Conservation (phyloP, 495 filamentous ascomycete genomes). For the Parachaetomium inaequale region DNA sequence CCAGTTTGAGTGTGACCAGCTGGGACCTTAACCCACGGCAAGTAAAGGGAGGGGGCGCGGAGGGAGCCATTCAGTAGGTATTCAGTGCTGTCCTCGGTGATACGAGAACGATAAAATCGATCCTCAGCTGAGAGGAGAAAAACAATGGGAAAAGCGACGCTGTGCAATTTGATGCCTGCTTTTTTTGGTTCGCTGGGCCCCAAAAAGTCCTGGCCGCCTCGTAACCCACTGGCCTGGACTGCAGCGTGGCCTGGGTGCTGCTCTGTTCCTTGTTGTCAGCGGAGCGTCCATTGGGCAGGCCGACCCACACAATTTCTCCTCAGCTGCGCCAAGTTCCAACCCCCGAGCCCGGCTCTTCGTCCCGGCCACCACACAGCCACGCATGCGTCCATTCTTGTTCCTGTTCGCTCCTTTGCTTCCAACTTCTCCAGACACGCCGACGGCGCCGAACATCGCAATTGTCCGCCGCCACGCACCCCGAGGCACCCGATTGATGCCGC, state of each 20-base stretch:
- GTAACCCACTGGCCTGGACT: not conserved
- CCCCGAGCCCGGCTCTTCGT: not conserved
- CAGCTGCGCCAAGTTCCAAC: slow-evolving; percentile 3
- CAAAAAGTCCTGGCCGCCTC: not conserved
- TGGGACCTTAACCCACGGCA: not conserved
- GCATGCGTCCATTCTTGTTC: not conserved
- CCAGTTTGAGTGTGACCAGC: too few relatives aligned
- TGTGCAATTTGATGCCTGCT: not conserved
- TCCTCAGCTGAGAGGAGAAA: not conserved
- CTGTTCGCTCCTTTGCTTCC: not conserved
- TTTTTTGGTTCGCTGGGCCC: not conserved
- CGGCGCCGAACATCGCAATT: not conserved
- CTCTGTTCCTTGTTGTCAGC: not conserved
- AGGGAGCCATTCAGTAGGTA: not conserved
- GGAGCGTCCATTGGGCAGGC: not conserved
- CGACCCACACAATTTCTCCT: slow-evolving; percentile 7
- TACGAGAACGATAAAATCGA: not conserved
- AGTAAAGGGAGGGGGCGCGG: not conserved
- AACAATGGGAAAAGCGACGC: not conserved
- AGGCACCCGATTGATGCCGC: not conserved
- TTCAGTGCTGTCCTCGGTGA: not conserved
- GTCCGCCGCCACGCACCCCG: not conserved
- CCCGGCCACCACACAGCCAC: slow-evolving; percentile 9
- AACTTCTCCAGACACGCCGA: not conserved
- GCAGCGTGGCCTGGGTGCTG: not conserved